Evolutionary conservation across 1,284 basidiomycete genomes (phyloP).

Genomic region (Fomitopsis palustris): DNA sequence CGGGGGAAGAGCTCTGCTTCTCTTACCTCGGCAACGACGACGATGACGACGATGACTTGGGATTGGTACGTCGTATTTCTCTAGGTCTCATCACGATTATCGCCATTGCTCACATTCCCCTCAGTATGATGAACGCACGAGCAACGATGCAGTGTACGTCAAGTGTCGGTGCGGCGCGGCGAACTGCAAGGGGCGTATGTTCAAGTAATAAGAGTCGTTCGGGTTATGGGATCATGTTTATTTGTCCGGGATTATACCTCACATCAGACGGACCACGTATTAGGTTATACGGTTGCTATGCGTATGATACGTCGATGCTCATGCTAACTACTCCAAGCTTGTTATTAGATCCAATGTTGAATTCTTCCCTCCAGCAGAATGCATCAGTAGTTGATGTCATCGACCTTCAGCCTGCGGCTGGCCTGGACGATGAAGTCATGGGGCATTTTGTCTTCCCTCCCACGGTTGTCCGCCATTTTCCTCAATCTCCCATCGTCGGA

Average conservation of each 20-base stretch:
- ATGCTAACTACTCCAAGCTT: no score
- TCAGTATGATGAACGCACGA: not conserved
- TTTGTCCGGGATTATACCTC: not conserved
- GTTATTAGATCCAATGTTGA: no score
- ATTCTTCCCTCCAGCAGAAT: no score
- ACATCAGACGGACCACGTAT: no score
- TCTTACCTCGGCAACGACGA: slow-evolving; percentile 63
- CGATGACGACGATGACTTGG: slow-evolving; percentile 35
- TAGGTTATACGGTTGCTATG: not conserved
- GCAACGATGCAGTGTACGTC: slow-evolving; percentile 44
- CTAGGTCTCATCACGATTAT: not conserved
- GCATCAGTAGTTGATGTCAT: no score
- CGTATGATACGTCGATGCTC: not conserved
- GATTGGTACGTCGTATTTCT: slow-evolving; percentile 13
- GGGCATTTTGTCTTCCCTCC: slow-evolving; percentile 45
- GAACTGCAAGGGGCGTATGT: slow-evolving; percentile 30
- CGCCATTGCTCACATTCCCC: not conserved
- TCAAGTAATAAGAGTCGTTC: slow-evolving; percentile 15
- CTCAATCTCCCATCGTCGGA: slow-evolving; percentile 70
- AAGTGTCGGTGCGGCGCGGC: slow-evolving; percentile 49
- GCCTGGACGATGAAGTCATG: not conserved
- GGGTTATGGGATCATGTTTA: not conserved
- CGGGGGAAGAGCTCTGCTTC: slow-evolving; percentile 79
- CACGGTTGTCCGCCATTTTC: slow-evolving; percentile 63
- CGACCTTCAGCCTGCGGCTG: not conserved